Evolutionary conservation across 228 moss, liverwort and hornwort genomes (phyloP).

Genomic region (Sphagnum fallax): DNA sequence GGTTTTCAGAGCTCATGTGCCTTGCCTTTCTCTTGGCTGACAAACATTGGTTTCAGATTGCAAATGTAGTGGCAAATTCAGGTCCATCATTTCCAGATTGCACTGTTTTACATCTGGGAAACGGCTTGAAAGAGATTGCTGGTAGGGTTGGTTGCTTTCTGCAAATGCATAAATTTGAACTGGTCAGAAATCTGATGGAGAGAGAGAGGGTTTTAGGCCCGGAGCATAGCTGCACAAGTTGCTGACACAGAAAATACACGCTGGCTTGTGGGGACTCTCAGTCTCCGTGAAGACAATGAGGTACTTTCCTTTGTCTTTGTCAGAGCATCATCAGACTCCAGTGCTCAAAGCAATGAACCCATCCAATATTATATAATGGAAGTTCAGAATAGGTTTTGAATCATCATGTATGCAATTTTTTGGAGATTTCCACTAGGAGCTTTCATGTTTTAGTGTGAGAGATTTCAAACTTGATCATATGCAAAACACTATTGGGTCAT

Average conservation of each 20-base stretch:
- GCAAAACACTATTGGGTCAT: conserved; percentile 1
- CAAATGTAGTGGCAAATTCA: not conserved
- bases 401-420: not conserved
- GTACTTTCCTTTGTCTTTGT: conserved; percentile 11
- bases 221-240: conserved; percentile 52
- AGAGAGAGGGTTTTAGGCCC: conserved; percentile 26
- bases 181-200: not conserved
- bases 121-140: not conserved
- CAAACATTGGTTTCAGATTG: not conserved
- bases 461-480: not conserved
- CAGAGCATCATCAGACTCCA: not conserved
- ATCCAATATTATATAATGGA: not conserved
- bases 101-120: not conserved
- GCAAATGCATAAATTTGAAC: not conserved
- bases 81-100: not conserved
- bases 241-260: conserved; percentile 48
- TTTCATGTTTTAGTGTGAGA: not conserved
- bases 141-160: not conserved
- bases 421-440: not conserved
- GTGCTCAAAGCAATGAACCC: not conserved
- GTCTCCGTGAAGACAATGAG: conserved; percentile 83
- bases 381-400: not conserved
- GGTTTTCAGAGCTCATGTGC: too few relatives aligned
- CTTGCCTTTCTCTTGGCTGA: too few relatives aligned
- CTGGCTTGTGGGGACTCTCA: conserved; percentile 78